These are phyloP conservation scores for Cystobasidium pallidum DNA, from an alignment of 1,284 basidiomycete genomes.

Conservation along the genomic window DNA sequence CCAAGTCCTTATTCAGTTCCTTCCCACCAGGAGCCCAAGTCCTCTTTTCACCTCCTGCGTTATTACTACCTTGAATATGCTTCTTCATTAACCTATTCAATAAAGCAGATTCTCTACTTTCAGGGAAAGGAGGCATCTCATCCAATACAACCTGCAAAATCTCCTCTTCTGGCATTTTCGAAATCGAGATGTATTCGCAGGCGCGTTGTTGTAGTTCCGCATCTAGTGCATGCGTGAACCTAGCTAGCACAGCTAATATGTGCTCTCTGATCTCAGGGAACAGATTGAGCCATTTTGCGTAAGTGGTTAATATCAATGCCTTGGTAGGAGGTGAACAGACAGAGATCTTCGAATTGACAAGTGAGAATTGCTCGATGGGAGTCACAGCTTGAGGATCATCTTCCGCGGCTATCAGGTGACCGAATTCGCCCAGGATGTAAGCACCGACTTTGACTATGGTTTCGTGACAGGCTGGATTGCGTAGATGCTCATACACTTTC, in stretches of 20 bases:
- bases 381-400: slow-evolving; percentile 67
- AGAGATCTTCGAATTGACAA: slow-evolving; percentile 92
- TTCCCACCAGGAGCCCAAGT: slow-evolving; percentile 47
- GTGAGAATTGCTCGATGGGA: slow-evolving; percentile 92
- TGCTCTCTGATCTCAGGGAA: slow-evolving; percentile 98
- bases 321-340: slow-evolving; percentile 91
- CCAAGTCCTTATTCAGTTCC: slow-evolving; percentile 75
- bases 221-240: slow-evolving; percentile 97
- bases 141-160: slow-evolving; percentile 92
- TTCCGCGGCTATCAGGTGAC: slow-evolving; percentile 95
- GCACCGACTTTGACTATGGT: slow-evolving; percentile 96
- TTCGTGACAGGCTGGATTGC: slow-evolving; percentile 87
- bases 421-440: slow-evolving; percentile 91
- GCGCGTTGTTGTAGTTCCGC: slow-evolving; percentile 97
- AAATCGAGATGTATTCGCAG: slow-evolving; percentile 90
- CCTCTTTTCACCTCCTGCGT: slow-evolving; percentile 54
- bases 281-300: slow-evolving; percentile 99
- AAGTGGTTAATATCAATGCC: slow-evolving; percentile 90
- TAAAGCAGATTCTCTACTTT: slow-evolving; percentile 80
- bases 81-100: slow-evolving; percentile 83
- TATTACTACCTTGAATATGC: slow-evolving; percentile 59
- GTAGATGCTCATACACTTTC: slow-evolving; percentile 89
- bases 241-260: slow-evolving; percentile 90
- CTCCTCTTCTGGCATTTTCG: slow-evolving; percentile 84
- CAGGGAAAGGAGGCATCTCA: slow-evolving; percentile 98